Conservation (phyloP, 306 rosid genomes). For the Glycyrrhiza uralensis region DNA sequence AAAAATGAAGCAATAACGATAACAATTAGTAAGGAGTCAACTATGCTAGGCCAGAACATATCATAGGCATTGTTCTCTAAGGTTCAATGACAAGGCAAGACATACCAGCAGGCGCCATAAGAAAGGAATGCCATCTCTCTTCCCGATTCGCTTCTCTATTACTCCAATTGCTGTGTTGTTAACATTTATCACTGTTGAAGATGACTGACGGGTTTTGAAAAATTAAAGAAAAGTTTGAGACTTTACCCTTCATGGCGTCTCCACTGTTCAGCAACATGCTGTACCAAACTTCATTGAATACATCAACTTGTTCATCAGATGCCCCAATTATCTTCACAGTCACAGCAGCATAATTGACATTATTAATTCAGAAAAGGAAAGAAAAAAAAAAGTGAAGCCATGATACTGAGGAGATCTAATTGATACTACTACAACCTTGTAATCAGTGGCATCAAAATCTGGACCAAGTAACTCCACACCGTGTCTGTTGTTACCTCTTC, state of each 20-base stretch:
- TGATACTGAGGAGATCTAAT: neutral
- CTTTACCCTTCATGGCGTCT: slow-evolving; percentile 56
- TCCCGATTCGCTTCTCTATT: slow-evolving; percentile 51
- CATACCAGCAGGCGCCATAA: slow-evolving; percentile 75
- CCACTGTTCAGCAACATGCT: slow-evolving; percentile 58
- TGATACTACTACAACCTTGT: slow-evolving; percentile 60
- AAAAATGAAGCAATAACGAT: neutral
- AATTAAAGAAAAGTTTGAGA: neutral
- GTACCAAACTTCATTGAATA: slow-evolving; percentile 85
- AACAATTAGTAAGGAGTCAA: neutral
- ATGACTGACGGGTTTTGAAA: neutral
- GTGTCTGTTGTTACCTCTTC: slow-evolving; percentile 48
- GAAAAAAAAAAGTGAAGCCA: neutral
- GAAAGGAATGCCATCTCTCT: slow-evolving; percentile 66
- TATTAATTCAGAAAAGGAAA: neutral
- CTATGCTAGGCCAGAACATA: no score
- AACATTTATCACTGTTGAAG: neutral
- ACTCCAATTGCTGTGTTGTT: slow-evolving; percentile 53
- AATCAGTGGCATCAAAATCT: slow-evolving; percentile 61
- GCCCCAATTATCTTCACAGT: slow-evolving; percentile 72
- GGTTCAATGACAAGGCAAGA: neutral
- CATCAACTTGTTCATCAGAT: slow-evolving; percentile 83
- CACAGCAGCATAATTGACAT: neutral
- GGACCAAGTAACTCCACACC: slow-evolving; percentile 72
- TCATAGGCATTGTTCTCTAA: no score